These are phyloP conservation scores for Pseudopithomyces chartarum DNA, from an alignment of 2,329 filamentous ascomycete genomes.

Conservation along the genomic window DNA sequence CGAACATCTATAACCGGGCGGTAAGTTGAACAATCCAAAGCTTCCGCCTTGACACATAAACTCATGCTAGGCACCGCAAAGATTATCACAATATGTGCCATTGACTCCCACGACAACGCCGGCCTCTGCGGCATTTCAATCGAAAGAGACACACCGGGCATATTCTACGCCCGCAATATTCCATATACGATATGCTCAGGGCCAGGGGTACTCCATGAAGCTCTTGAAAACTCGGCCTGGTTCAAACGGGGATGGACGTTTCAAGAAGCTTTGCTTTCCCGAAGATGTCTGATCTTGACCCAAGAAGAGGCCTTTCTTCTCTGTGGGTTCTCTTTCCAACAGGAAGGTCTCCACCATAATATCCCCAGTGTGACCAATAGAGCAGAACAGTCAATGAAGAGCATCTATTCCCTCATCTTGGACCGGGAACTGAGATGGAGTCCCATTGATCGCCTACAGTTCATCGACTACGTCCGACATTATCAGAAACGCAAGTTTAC, in stretches of 20 bases:
- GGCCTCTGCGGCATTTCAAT: constrained; percentile 16
- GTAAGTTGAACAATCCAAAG: constrained; percentile 26
- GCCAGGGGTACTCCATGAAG: background rate
- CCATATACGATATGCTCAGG: background rate
- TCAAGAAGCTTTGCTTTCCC: constrained; percentile 6
- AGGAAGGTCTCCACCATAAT: background rate
- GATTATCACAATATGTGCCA: constrained; percentile 11
- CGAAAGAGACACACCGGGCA: background rate
- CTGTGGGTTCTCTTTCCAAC: background rate
- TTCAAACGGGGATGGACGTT: constrained; percentile 10
- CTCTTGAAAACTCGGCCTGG: background rate
- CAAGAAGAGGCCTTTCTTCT: background rate
- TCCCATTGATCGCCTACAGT: background rate
- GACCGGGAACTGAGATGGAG: background rate
- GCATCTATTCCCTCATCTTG: background rate
- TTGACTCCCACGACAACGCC: background rate
- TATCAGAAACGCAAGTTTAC: background rate
- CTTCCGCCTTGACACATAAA: constrained; percentile 9
- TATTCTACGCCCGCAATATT: background rate
- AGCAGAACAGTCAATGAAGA: background rate
- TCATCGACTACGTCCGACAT: background rate
- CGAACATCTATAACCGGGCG: constrained; percentile 26
- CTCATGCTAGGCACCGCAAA: constrained; percentile 9
- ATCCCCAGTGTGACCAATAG: background rate
- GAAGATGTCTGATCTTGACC: background rate